These are phyloP conservation scores for Neurospora discreta DNA, from an alignment of 495 filamentous ascomycete species.

Conservation along the genomic window DNA sequence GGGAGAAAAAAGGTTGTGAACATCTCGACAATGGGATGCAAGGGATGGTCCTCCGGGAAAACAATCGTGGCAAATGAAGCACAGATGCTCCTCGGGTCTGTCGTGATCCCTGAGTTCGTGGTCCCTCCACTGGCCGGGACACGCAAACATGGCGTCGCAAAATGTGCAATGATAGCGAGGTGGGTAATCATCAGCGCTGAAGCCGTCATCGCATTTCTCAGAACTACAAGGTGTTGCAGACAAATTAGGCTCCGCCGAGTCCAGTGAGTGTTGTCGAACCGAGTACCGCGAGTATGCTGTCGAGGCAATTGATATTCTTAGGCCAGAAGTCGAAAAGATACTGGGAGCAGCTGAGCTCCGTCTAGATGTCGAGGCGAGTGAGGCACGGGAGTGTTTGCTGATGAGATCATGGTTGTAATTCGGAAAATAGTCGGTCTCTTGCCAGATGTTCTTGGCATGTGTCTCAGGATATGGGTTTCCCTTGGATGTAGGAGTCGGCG, in stretches of 20 bases:
- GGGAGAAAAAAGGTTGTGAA: not conserved
- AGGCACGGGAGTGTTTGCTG: constrained; percentile 6
- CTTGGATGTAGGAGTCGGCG: not conserved
- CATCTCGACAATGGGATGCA: constrained; percentile 1
- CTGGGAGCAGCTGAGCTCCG: constrained; percentile 12
- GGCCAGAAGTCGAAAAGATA: constrained; percentile 10
- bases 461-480: not conserved
- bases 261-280: constrained; percentile 7
- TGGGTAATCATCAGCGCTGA: not conserved
- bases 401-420: not conserved
- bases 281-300: constrained; percentile 7
- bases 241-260: constrained; percentile 10
- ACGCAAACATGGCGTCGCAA: constrained; percentile 11
- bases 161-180: constrained; percentile 16
- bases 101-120: constrained; percentile 14
- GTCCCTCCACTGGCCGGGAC: constrained; percentile 11
- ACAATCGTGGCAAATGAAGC: constrained; percentile 4
- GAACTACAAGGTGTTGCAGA: constrained; percentile 5
- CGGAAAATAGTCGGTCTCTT: not conserved
- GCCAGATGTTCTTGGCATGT: not conserved
- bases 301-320: constrained; percentile 4
- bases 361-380: constrained; percentile 9
- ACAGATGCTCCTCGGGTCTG: constrained; percentile 2
- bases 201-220: constrained; percentile 5
- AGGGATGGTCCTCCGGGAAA: not conserved